phyloP scores from a whole-genome alignment of 441 rosid species.

The Corymbia citriodora region DNA sequence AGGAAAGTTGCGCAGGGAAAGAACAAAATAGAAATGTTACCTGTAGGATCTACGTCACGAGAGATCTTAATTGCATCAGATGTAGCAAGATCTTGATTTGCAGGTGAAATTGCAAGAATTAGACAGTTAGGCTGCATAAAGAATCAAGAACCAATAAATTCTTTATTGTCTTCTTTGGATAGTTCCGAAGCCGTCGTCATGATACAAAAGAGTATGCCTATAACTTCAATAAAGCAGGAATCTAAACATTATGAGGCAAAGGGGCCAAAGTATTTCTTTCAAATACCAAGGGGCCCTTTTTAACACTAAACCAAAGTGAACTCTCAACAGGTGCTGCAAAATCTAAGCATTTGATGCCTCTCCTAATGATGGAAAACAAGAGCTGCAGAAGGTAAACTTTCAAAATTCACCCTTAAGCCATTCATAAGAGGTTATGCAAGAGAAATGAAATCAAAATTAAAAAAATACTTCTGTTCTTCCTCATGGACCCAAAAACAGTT shows the following conservation, averaged over 20 bases:
- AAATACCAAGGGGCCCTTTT: neutral
- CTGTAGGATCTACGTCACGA: constrained; percentile 95
- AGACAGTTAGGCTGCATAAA: constrained; percentile 81
- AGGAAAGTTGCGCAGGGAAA: neutral
- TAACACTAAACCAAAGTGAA: neutral
- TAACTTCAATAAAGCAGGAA: neutral
- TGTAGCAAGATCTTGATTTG: constrained; percentile 98
- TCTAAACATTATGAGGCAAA: neutral
- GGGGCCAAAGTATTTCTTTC: neutral
- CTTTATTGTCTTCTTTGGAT: neutral
- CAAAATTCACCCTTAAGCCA: neutral
- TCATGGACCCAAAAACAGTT: neutral
- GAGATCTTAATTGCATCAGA: constrained; percentile 97
- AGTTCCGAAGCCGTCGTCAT: neutral
- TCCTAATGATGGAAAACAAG: neutral
- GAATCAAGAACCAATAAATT: neutral
- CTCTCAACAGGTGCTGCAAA: neutral
- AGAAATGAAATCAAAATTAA: neutral
- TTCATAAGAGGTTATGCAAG: neutral
- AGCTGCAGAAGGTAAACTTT: neutral
- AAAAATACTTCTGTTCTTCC: neutral
- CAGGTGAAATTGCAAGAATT: constrained; percentile 96
- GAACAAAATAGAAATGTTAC: constrained; percentile 26
- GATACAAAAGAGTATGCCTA: neutral
- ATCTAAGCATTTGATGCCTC: neutral